phyloP scores from a whole-genome alignment of 139 green algal genomes.

The Tetraselmis chui region DNA sequence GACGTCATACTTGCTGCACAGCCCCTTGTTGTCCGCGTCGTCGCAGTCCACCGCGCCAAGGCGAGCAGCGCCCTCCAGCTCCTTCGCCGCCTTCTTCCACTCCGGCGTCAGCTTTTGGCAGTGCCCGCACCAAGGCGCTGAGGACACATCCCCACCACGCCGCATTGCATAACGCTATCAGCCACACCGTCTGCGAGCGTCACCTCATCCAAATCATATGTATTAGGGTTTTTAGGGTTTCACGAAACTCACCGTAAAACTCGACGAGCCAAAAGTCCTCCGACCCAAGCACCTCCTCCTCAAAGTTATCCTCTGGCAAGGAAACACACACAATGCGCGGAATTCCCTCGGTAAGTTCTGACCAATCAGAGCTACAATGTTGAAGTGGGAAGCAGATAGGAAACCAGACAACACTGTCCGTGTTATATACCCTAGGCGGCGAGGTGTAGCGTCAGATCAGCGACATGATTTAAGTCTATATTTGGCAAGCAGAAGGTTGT shows the following conservation, averaged over 20 bases:
- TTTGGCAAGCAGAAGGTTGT: too few species aligned
- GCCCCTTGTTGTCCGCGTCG: constrained; percentile 27
- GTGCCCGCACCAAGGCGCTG: constrained; percentile 50
- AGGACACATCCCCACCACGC: too few species aligned
- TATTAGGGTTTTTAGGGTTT: not conserved
- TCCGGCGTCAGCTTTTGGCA: constrained; percentile 67
- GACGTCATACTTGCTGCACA: constrained; percentile 50
- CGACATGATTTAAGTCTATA: not conserved
- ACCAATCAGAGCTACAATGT: too few species aligned
- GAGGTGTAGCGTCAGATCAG: not conserved
- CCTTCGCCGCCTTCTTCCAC: constrained; percentile 52
- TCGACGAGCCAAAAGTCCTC: not conserved
- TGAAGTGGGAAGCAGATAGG: too few species aligned
- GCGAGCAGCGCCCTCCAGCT: constrained; percentile 60
- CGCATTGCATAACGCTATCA: too few species aligned
- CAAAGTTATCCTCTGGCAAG: not conserved
- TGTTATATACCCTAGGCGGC: too few species aligned
- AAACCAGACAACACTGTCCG: too few species aligned
- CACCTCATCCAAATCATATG: not conserved
- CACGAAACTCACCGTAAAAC: not conserved
- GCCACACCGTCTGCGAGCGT: not conserved
- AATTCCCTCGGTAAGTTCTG: too few species aligned
- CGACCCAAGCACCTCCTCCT: not conserved
- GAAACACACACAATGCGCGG: too few species aligned
- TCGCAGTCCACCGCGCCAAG: constrained; percentile 81